These are phyloP conservation scores for Vaccinium corymbosum DNA, from an alignment of 148 eudicot genomes.

Conservation along the genomic window DNA sequence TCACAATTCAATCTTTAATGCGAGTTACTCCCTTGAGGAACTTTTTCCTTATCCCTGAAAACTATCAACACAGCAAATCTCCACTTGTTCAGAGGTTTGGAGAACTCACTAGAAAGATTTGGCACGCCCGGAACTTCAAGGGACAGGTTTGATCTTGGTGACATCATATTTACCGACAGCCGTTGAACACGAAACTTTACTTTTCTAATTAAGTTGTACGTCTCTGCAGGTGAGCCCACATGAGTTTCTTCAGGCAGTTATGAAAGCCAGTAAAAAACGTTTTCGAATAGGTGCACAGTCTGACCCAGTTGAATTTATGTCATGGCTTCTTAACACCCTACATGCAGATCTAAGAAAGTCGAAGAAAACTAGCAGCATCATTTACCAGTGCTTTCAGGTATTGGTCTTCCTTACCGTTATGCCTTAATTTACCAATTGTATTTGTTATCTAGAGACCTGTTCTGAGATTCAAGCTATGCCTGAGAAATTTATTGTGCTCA, in stretches of 20 bases:
- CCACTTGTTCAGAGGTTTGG: conserved; percentile 93
- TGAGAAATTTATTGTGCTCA: conserved; percentile 16
- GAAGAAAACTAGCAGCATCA: conserved; percentile 68
- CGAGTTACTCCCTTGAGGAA: conserved; percentile 95
- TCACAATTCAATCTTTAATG: conserved; percentile 92
- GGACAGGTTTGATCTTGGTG: conserved; percentile 67
- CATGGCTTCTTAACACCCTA: conserved; percentile 91
- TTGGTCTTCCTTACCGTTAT: conserved; percentile 8
- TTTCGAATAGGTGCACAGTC: conserved; percentile 86
- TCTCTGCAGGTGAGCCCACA: conserved; percentile 90
- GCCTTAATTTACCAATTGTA: not conserved
- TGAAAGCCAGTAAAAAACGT: conserved; percentile 84
- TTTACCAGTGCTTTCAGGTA: conserved; percentile 94
- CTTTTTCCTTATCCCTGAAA: conserved; percentile 90
- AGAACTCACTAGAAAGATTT: conserved; percentile 87
- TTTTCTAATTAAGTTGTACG: not conserved
- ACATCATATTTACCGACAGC: not conserved
- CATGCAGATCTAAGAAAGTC: conserved; percentile 69
- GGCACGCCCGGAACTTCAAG: conserved; percentile 95
- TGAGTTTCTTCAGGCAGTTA: conserved; percentile 96
- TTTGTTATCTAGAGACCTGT: not conserved
- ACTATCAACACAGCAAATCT: conserved; percentile 74
- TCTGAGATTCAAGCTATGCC: not conserved
- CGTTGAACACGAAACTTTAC: not conserved
- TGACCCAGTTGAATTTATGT: conserved; percentile 93